Percentiles rank a stretch among this genome's conserved stretches.
Conservation (phyloP, 1,139 yeast genomes). For the Geotrichum citri-aurantii region DNA sequence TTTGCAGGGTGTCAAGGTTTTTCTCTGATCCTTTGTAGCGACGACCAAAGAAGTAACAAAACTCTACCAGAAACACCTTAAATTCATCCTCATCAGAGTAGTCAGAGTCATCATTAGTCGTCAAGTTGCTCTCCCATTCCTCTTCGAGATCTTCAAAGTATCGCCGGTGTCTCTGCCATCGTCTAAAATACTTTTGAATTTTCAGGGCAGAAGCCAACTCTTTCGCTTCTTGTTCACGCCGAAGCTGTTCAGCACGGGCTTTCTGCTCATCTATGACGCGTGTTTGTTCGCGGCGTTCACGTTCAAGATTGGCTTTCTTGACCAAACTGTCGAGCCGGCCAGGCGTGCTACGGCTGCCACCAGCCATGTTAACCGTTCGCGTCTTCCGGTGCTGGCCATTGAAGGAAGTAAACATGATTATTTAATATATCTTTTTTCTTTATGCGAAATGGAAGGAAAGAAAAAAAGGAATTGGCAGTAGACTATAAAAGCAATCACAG, state of each 20-base stretch:
- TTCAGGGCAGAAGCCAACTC: conserved; percentile 45
- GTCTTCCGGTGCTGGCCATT: conserved; percentile 35
- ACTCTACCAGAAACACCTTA: conserved; percentile 14
- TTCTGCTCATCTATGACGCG: conserved; percentile 7
- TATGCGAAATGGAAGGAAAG: too few species aligned
- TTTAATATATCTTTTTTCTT: too few species aligned
- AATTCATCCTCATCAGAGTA: neutral
- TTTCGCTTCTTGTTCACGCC: conserved; percentile 44
- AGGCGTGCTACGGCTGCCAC: conserved; percentile 36
- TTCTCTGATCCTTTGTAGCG: conserved; percentile 15
- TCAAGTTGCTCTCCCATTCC: conserved; percentile 17
- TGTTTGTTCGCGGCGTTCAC: conserved; percentile 46
- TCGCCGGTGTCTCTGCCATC: conserved; percentile 21
- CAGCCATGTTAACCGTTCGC: conserved; percentile 73
- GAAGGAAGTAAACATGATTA: conserved; percentile 29
- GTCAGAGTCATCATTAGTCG: conserved; percentile 8
- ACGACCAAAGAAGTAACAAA: conserved; percentile 18
- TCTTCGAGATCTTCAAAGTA: neutral
- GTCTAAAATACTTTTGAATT: conserved; percentile 43
- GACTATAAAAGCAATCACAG: neutral
- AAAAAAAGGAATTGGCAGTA: neutral
- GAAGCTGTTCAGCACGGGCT: neutral
- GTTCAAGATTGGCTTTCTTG: conserved; percentile 57
- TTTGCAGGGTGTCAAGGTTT: conserved; percentile 5
- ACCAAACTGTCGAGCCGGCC: conserved; percentile 41